These are phyloP conservation scores for Lasiosphaeria miniovina DNA, from an alignment of 495 filamentous ascomycete species.

Conservation along the genomic window DNA sequence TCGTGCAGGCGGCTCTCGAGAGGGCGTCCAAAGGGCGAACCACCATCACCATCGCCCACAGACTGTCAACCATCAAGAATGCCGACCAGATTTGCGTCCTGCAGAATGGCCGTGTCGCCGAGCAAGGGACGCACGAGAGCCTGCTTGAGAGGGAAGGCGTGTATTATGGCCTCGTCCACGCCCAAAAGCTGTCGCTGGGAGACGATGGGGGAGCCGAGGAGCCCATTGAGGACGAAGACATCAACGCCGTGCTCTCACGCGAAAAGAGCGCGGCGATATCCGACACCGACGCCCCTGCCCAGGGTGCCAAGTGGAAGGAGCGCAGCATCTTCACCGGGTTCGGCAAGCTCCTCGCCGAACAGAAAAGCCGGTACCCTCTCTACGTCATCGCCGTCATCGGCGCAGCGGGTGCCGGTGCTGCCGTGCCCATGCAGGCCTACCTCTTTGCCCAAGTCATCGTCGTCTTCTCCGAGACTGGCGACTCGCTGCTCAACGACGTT, in stretches of 20 bases:
- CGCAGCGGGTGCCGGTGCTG: constrained; percentile 38
- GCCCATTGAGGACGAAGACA: constrained; percentile 36
- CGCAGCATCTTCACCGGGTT: constrained; percentile 43
- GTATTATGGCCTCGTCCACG: constrained; percentile 52
- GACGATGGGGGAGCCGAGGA: constrained; percentile 26
- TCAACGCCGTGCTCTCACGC: constrained; percentile 37
- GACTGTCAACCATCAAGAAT: constrained; percentile 65
- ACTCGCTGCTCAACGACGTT: constrained; percentile 26
- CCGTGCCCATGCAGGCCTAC: constrained; percentile 41
- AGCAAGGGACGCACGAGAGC: constrained; percentile 65
- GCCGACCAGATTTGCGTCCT: constrained; percentile 72
- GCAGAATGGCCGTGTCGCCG: constrained; percentile 56
- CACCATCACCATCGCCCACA: constrained; percentile 76
- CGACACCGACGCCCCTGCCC: constrained; percentile 22
- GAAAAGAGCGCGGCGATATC: constrained; percentile 47
- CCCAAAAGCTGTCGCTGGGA: constrained; percentile 47
- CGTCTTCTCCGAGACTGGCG: constrained; percentile 31
- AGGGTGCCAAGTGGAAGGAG: constrained; percentile 30
- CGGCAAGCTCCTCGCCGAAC: constrained; percentile 46
- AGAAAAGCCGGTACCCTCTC: constrained; percentile 35
- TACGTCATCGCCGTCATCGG: constrained; percentile 37
- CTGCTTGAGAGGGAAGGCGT: constrained; percentile 55
- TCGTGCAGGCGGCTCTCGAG: constrained; percentile 68
- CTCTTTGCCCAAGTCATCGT: constrained; percentile 44
- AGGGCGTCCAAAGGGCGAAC: constrained; percentile 65